Evolutionary conservation across 2,329 filamentous ascomycete species (phyloP), one percentile per base, ranked within the genome.

Genomic region (Penicillium aurantiogriseum): DNA sequence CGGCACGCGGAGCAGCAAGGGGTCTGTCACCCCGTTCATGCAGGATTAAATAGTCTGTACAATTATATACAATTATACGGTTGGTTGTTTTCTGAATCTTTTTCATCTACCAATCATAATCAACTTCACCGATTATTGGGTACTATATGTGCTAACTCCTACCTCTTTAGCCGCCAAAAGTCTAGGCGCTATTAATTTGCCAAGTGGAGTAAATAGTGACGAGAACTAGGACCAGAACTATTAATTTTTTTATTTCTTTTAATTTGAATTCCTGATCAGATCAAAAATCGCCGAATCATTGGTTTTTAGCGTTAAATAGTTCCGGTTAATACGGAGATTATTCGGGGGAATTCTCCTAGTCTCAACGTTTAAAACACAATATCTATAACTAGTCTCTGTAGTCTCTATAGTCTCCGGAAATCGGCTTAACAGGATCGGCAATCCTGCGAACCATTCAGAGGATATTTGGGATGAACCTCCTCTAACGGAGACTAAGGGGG

Each of bases 1-100:
- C 66, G 63, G 66, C 68, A 71, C 69, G 66, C 68, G 68, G 67
- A 64, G 57, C 64, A 67, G 68, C 57, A 72, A 71, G 69, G 70
- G 69, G 62, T 61, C 61, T 60, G 59, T 63, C 55, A 63, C 57
- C 60, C 58, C 50, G 63, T 67, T 67, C 64, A 66, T 64, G 64
- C 61, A 67, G 47, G 58, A 63, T 40, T 56, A 62, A 62, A 63
- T 63, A 65, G 61, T 59, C 49, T 51, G 59, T 58, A 63, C 21
- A 35, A 35, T 27, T 23, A 23, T 23, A 23, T 23, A 23, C 23
- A 23, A 23, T 51, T 35, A 44, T 25, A 44, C 51, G 38, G 44
- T 44, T 40, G 39, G 54, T 49, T 46, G 53, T 9, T 39, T 56
- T 56, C 0, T 19, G 25, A 56, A 56, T 55, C 19, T 31, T 45